These are phyloP conservation scores for Alternaria brassicicola DNA, from an alignment of 2,329 filamentous ascomycete species.

Conservation along the genomic window DNA sequence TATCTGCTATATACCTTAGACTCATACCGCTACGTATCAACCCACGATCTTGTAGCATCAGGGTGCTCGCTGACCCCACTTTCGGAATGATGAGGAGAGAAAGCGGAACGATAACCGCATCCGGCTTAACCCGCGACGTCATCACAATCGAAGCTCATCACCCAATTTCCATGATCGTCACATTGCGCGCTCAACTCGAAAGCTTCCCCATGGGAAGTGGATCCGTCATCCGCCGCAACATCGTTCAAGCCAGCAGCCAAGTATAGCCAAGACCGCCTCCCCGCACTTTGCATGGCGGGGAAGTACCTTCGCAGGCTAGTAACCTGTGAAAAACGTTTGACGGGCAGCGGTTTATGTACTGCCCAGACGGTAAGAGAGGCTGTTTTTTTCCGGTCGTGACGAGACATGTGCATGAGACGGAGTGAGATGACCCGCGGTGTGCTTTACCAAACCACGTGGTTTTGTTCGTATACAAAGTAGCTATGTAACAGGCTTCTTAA, in stretches of 20 bases:
- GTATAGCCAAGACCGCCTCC: slow-evolving; percentile 29
- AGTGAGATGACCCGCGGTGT: slow-evolving; percentile 8
- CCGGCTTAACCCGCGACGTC: slow-evolving; percentile 6
- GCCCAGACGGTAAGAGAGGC: slow-evolving; percentile 9
- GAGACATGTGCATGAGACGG: slow-evolving; percentile 4
- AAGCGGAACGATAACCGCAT: slow-evolving; percentile 3
- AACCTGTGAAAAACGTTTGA: background rate
- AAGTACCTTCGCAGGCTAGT: slow-evolving; percentile 13
- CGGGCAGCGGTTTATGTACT: slow-evolving; percentile 12
- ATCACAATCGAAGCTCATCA: background rate
- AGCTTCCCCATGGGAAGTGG: background rate
- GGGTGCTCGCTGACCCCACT: background rate
- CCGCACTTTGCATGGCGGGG: slow-evolving; percentile 26
- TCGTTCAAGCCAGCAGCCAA: slow-evolving; percentile 9
- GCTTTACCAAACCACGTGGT: background rate
- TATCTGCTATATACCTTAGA: background rate
- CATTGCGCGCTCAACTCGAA: background rate
- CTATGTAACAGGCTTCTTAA: background rate
- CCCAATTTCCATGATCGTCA: background rate
- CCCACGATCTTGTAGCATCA: background rate
- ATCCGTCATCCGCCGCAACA: background rate
- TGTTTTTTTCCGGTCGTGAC: slow-evolving; percentile 17
- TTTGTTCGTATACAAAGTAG: slow-evolving; percentile 7
- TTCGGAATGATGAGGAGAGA: slow-evolving; percentile 4
- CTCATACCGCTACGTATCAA: background rate